A percentile compares a stretch with the other conserved stretches of the same genome.
Conservation (phyloP, 768 basidiomycete genomes). For the Lyophyllum decastes region DNA sequence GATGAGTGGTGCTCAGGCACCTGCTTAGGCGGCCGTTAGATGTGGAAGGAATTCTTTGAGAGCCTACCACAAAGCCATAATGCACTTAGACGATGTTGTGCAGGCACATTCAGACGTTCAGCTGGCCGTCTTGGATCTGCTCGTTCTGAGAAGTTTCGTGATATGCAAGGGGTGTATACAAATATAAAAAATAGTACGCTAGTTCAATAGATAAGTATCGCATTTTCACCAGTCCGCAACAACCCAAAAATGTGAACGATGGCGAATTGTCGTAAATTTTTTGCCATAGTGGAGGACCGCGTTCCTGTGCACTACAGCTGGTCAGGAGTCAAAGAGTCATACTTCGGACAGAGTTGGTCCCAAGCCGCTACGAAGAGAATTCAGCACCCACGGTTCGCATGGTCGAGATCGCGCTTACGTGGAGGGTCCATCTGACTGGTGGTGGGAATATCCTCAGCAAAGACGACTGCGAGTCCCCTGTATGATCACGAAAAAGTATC, state of each 20-base stretch:
- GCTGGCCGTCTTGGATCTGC: too few species aligned
- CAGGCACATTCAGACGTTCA: too few species aligned
- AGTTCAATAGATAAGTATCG: neutral
- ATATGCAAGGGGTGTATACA: too few species aligned
- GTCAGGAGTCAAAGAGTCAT: neutral
- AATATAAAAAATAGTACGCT: too few species aligned
- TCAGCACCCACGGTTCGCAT: neutral
- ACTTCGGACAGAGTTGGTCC: slow-evolving; percentile 35
- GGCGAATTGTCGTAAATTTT: too few species aligned
- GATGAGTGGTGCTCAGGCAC: too few species aligned
- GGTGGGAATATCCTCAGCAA: slow-evolving; percentile 30
- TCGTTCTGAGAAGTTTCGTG: too few species aligned
- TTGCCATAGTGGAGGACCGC: too few species aligned
- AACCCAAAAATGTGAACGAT: neutral
- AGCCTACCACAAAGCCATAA: too few species aligned
- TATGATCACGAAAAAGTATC: neutral
- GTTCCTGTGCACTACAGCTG: neutral
- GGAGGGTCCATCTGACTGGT: slow-evolving; percentile 21
- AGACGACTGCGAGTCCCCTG: slow-evolving; percentile 32
- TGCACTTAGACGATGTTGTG: too few species aligned
- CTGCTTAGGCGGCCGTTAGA: too few species aligned
- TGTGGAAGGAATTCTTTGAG: too few species aligned
- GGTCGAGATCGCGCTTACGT: slow-evolving; percentile 12
- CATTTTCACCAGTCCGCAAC: neutral
- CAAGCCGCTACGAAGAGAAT: slow-evolving; percentile 25